Base-by-base conservation (phyloP, 345 rosid species). In the Eucalyptus pauciflora region DNA sequence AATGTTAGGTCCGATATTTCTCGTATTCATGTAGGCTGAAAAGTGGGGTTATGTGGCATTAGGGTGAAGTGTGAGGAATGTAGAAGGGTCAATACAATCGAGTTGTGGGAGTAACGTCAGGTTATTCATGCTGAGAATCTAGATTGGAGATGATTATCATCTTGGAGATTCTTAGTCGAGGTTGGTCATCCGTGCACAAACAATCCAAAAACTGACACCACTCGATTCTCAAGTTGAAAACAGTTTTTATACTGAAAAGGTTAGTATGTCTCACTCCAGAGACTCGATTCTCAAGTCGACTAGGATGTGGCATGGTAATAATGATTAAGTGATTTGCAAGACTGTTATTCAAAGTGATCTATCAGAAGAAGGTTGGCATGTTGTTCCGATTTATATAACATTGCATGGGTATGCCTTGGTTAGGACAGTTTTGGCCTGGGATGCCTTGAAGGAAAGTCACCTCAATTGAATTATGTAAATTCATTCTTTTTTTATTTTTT, bases 151-250 rank as follows among this genome's bases (percentile, higher is more conserved):
- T 69, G 41, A 69, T 31, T 8, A 69, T 33, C 43, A 69, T 31
- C 43, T 69, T 69, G 22, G 7, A 8, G 9, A 37, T 29, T 62
- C 5, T 29, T 62, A 62, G 37, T 69, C 2, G 43, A 41, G 7
- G 0, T 69, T 31, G 4, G 13, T 9, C 45, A 31, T 69, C 45
- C 7, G 17, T 69, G 13, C 24, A 33, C 2, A 10, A 33, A 69
- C 3, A 33, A 9, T 8, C 31, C 24, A 4, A 5, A 69, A 69
- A 17, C 1, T 2, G 0, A 67, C 12, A 33, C 43, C 3, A 31
- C 43, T 31, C 12, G 33, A 33, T 33, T 33, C 33, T 33, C 33
- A 33, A 33, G 79, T 5, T 1, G 7, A 31, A 8, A 69, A 8
- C 3, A 15, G 79, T 9, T 31, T 3, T 31, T 16, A 4, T 67